A percentile compares a stretch with the other conserved stretches of the same genome.
phyloP scores from a whole-genome alignment of 352 stramenopile genomes.

The Pythium sp. region DNA sequence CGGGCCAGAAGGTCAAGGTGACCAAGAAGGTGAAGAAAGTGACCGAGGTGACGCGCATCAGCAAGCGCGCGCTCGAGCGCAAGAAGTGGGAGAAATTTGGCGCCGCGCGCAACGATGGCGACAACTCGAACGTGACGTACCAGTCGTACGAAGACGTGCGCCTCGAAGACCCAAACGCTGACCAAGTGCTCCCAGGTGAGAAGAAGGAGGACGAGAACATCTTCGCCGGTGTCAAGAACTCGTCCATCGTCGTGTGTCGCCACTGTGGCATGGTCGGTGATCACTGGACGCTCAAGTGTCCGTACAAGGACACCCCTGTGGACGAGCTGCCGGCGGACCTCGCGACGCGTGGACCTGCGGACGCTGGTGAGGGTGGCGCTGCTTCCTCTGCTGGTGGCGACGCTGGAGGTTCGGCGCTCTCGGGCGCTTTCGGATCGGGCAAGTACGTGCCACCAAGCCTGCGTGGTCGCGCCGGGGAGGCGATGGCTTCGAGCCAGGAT shows the following conservation, averaged over 20 bases:
- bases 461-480: constrained; percentile 44
- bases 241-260: constrained; percentile 86
- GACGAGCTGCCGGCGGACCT: constrained; percentile 77
- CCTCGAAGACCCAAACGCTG: constrained; percentile 84
- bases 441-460: constrained; percentile 88
- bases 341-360: constrained; percentile 40
- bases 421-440: constrained; percentile 73
- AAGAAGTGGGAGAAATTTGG: constrained; percentile 87
- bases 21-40: constrained; percentile 90
- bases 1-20: constrained; percentile 89
- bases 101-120: constrained; percentile 57
- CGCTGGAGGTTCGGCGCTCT: constrained; percentile 49
- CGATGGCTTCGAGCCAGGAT: constrained; percentile 38
- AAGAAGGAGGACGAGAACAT: constrained; percentile 90
- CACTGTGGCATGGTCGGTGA: constrained; percentile 90
- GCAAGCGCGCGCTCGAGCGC: constrained; percentile 81
- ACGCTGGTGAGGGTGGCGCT: constrained; percentile 26
- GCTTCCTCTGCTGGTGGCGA: constrained; percentile 30
- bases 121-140: constrained; percentile 88
- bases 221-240: constrained; percentile 85
- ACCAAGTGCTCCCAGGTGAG: constrained; percentile 83
- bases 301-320: constrained; percentile 87
- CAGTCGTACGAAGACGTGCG: constrained; percentile 77
- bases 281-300: constrained; percentile 90
- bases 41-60: constrained; percentile 75